phyloP scores from a whole-genome alignment of 306 rosid species.

The Pueraria montana region DNA sequence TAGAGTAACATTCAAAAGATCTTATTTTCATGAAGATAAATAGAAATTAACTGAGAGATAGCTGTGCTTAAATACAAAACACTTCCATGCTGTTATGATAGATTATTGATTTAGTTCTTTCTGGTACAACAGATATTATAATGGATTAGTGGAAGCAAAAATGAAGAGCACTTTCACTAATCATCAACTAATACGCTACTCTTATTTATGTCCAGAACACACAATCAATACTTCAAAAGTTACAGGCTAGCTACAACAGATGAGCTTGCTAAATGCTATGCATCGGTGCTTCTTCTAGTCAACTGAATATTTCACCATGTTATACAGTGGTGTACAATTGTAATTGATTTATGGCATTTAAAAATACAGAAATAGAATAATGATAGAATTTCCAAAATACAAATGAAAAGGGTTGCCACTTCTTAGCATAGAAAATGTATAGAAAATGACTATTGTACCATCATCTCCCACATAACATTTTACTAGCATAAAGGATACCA shows the following conservation, averaged over 20 bases:
- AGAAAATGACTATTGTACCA: too few relatives aligned
- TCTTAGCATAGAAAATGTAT: too few relatives aligned
- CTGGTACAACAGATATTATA: constrained; percentile 22
- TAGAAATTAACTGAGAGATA: constrained; percentile 30
- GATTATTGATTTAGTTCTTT: neutral
- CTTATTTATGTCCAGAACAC: neutral
- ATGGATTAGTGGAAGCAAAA: constrained; percentile 15
- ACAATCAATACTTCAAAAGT: neutral
- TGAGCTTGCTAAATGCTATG: constrained; percentile 6
- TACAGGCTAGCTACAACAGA: neutral
- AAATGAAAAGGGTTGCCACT: too few relatives aligned
- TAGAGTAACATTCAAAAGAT: constrained; percentile 9
- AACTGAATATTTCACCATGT: too few relatives aligned
- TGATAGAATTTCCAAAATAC: too few relatives aligned
- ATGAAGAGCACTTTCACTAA: constrained; percentile 11
- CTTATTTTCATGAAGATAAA: constrained; percentile 29
- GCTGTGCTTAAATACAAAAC: constrained; percentile 11
- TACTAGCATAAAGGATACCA: neutral
- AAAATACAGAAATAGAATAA: too few relatives aligned
- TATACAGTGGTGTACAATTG: too few relatives aligned
- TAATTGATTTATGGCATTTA: too few relatives aligned
- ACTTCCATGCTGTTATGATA: neutral
- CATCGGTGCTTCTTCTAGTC: neutral
- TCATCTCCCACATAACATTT: too few relatives aligned
- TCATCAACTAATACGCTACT: neutral